These are phyloP conservation scores for Cornus controversa DNA, from an alignment of 148 eudicot genomes.

Conservation along the genomic window DNA sequence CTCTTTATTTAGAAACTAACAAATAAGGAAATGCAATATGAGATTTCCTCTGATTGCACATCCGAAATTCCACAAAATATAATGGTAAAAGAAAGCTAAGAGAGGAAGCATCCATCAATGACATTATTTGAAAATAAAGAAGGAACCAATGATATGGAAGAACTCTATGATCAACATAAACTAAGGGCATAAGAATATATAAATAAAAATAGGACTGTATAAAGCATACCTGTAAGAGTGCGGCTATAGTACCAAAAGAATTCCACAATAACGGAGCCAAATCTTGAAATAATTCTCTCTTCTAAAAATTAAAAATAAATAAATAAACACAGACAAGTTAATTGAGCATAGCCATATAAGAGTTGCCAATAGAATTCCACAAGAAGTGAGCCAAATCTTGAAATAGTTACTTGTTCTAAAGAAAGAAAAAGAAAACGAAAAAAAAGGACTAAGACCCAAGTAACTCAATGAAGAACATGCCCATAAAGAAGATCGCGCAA, in stretches of 20 bases:
- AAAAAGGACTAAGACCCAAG: too few species aligned
- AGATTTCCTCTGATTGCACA: too few species aligned
- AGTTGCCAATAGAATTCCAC: conserved; percentile 14
- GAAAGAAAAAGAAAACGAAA: not conserved
- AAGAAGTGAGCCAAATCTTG: conserved; percentile 15
- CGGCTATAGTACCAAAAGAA: conserved; percentile 93
- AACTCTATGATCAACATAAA: not conserved
- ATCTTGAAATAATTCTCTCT: conserved; percentile 87
- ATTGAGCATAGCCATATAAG: conserved; percentile 18
- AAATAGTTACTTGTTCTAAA: conserved; percentile 10
- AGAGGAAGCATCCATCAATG: not conserved
- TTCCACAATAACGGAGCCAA: conserved; percentile 96
- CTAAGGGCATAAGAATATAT: not conserved
- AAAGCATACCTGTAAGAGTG: conserved; percentile 73
- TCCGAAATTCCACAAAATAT: too few species aligned
- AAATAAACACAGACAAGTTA: conserved; percentile 5
- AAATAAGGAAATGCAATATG: too few species aligned
- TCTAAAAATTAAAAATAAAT: conserved; percentile 34
- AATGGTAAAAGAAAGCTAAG: not conserved
- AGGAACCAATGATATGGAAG: not conserved
- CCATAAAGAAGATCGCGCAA: not conserved
- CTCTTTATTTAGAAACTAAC: too few species aligned
- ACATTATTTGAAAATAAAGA: not conserved
- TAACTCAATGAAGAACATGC: not conserved
- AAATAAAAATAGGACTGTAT: not conserved